Conservation (phyloP, 495 filamentous ascomycete genomes). For the Penicillium soppii region DNA sequence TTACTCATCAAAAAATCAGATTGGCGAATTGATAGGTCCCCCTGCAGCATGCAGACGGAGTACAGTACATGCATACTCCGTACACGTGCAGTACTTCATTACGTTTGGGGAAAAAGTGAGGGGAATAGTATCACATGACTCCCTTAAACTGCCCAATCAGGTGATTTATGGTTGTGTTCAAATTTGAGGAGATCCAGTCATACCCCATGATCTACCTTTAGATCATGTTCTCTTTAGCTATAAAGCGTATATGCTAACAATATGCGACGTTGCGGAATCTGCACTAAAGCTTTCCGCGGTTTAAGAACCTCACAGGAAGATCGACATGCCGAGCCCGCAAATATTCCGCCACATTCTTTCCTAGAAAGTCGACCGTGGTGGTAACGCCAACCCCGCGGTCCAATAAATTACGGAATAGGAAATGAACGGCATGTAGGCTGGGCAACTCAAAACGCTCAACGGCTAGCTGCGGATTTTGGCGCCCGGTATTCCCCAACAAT, state of each 20-base stretch:
- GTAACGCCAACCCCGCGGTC: slow-evolving; percentile 54
- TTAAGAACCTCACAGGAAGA: slow-evolving; percentile 44
- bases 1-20: no score
- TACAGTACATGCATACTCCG: no score
- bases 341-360: slow-evolving; percentile 58
- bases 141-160: neutral
- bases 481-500: slow-evolving; percentile 41
- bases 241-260: no score
- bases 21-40: no score
- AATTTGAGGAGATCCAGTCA: no score
- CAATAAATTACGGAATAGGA: slow-evolving; percentile 53
- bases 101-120: neutral
- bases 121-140: no score
- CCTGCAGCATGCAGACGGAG: no score
- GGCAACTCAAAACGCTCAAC: slow-evolving; percentile 54
- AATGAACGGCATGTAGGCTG: slow-evolving; percentile 47
- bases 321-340: slow-evolving; percentile 49
- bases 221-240: no score
- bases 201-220: no score
- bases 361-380: slow-evolving; percentile 51
- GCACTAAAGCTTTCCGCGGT: slow-evolving; percentile 35
- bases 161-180: neutral
- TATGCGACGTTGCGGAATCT: neutral
- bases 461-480: slow-evolving; percentile 34
- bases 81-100: no score